Evolutionary conservation across 2,329 filamentous ascomycete genomes (phyloP), one percentile per base, ranked within the genome.

Genomic region (Penicillium digitatum): DNA sequence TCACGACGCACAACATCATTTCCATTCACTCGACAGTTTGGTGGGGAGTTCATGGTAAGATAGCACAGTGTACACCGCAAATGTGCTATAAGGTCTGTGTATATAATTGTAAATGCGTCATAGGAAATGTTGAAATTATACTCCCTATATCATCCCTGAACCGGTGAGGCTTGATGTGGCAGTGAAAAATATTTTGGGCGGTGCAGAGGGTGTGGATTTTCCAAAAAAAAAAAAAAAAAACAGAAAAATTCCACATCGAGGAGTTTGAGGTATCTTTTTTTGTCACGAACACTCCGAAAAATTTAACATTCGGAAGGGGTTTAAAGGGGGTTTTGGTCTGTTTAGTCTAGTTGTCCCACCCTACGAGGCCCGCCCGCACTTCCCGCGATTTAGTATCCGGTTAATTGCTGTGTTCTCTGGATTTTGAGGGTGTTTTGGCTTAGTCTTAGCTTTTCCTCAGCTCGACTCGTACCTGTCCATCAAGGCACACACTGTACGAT

Each of bases 91-190:
- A 24, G 26, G 24, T 37, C 31, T 27, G 22, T 35, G 26, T 38
- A 18, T 7, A 32, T 20, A 34, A 37, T 55, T 39, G 37, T 56
- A 4, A 3, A n/a, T n/a, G n/a, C 46, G 59, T 65, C 46, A 49
- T 38, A 34, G 16, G 39, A 18, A 48, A 29, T 5, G 14, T 46
- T 18, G 20, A 54, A 32, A 40, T 35, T 27, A 26, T 47, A n/a
- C n/a, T n/a, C n/a, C n/a, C n/a, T n/a, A 47, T 12, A 6, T 45
- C 31, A 52, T 49, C 37, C 54, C 48, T 53, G 50, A 57, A 56
- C 50, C 32, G 42, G 47, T 68, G 67, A 68, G 66, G 67, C 62
- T 69, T 60, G 59, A 44, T 57, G 66, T 70, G 67, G 67, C 68
- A 69, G 68, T 68, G 66, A 63, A 60, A 63, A 62, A 61, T 50